A percentile compares a stretch with the other conserved stretches of the same genome.
Conservation (phyloP, 345 rosid genomes). For the Boechera stricta region DNA sequence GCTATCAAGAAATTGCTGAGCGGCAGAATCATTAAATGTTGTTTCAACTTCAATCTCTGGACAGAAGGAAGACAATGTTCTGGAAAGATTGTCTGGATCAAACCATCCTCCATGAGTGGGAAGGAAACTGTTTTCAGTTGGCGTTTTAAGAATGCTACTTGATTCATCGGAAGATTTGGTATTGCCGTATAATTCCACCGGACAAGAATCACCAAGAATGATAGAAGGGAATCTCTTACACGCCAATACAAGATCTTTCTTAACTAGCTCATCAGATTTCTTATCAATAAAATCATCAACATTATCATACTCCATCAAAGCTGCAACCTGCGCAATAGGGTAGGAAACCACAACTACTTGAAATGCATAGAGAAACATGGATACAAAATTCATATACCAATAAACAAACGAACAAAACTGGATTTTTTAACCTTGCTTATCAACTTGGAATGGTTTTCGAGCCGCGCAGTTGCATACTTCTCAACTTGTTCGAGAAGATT, state of each 20-base stretch:
- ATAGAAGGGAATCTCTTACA: conserved; percentile 83
- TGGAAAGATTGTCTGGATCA: conserved; percentile 52
- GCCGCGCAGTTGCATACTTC: conserved; percentile 43
- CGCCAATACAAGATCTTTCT: conserved; percentile 61
- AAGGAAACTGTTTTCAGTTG: conserved; percentile 48
- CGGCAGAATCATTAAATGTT: conserved; percentile 37
- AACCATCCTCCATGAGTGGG: conserved; percentile 53
- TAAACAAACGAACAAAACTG: neutral
- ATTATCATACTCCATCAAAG: conserved; percentile 55
- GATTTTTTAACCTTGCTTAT: conserved; percentile 51
- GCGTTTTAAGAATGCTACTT: conserved; percentile 46
- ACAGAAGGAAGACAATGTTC: conserved; percentile 54
- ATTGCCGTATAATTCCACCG: conserved; percentile 65
- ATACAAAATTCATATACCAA: conserved; percentile 1
- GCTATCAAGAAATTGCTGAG: conserved; percentile 58
- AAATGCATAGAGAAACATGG: conserved; percentile 20
- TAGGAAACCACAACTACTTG: neutral
- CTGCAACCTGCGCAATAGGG: conserved; percentile 58
- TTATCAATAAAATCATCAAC: conserved; percentile 56
- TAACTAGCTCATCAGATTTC: conserved; percentile 45
- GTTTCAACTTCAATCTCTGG: conserved; percentile 53
- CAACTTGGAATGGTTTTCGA: conserved; percentile 54
- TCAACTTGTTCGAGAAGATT: conserved; percentile 51
- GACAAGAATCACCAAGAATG: conserved; percentile 63
- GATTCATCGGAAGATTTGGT: conserved; percentile 39